A percentile compares a stretch with the other conserved stretches of the same genome.
These are phyloP conservation scores for Blastomyces silverae DNA, from an alignment of 2,329 filamentous ascomycete genomes.

Conservation along the genomic window DNA sequence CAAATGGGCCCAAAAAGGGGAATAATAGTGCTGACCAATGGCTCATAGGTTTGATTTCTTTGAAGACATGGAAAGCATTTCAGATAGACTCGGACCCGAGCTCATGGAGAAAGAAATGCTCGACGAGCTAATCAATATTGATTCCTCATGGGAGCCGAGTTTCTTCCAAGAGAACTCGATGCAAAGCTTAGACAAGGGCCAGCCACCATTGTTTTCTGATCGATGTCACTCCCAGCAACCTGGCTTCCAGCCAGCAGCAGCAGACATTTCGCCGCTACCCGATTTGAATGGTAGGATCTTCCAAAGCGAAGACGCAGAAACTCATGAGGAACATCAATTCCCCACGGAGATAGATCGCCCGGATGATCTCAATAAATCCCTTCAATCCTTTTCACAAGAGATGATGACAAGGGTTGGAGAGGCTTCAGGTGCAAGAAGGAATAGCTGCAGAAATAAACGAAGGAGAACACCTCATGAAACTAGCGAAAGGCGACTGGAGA, in stretches of 20 bases:
- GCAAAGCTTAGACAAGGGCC: neutral
- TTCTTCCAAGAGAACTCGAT: conserved; percentile 1
- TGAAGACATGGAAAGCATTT: neutral
- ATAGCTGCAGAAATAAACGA: conserved; percentile 1
- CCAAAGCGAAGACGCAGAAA: neutral
- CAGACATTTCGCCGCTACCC: neutral
- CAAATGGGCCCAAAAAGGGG: neutral
- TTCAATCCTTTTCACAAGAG: neutral
- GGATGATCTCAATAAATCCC: neutral
- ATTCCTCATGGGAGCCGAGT: conserved; percentile 4
- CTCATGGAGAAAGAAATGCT: neutral
- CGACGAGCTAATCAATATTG: conserved; percentile 1
- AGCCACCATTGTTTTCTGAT: neutral
- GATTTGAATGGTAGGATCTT: neutral
- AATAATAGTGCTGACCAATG: neutral
- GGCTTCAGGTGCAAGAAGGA: neutral
- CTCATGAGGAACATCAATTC: neutral
- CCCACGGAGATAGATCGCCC: neutral
- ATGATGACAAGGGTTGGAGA: neutral
- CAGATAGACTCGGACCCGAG: neutral
- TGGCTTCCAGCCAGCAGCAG: neutral
- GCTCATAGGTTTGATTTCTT: conserved; percentile 2
- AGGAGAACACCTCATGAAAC: neutral
- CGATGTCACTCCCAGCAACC: neutral
- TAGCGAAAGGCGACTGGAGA: conserved; percentile 4